Evolutionary conservation across 2,329 filamentous ascomycete species (phyloP), one percentile per base, ranked within the genome.

Genomic region (Nemania diffusa): DNA sequence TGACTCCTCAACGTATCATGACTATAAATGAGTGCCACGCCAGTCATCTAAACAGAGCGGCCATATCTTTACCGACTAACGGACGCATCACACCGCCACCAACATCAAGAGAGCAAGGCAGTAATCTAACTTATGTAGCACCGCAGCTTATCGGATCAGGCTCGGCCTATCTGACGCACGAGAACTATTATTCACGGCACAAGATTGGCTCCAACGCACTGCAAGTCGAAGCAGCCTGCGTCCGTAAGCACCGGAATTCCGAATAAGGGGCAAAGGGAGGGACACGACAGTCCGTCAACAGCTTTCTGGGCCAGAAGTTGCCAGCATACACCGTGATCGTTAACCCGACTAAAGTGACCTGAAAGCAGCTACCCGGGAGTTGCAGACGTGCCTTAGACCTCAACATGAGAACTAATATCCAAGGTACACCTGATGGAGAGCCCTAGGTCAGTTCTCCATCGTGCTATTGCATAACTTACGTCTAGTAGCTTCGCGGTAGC

Each of bases 401-500:
- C 2, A 5, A 50, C 46, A 50, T 9, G 8, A 27, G 2, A 17
- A 27, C 24, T 17, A 17, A 27, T 13, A 50, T 6, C 24, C 22
- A 50, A 52, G 26, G 15, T 40, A 37, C 40, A 5, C 48, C 17
- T 26, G 20, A 15, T 8, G 3, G 27, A 20, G 13, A 24, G 4
- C 5, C 27, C 15, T 40, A 20, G 9, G 8, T 48, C 27, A 37
- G 27, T 17, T 24, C 17, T 48, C 6, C 15, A 5, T 44, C 42
- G n/a, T 42, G 58, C 34, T 8, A 46, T 27, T 8, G 42, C 46
- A 32, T 5, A n/a, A 55, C 3, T 17, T 34, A 40, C 27, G 27
- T 13, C 57, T 32, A 92, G 71, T 92, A 93, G 73, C 90, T 92
- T 65, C 88, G 82, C 0, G 91, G 91, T 27, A 93, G 73, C 3